Base-by-base conservation (phyloP, 2,329 filamentous ascomycete genomes). In the Nannizzia gypsea region DNA sequence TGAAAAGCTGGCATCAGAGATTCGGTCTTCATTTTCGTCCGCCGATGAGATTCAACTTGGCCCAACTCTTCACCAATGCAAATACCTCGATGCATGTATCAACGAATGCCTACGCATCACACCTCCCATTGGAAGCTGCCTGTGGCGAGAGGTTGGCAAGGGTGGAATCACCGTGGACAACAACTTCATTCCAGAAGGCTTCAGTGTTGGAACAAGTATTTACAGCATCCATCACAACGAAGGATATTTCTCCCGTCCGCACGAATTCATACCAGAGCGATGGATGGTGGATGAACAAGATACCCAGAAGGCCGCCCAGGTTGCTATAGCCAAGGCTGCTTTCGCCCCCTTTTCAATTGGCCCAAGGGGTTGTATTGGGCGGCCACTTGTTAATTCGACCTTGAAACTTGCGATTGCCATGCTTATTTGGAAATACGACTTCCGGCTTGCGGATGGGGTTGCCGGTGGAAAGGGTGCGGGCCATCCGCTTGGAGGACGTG, bases 1-100 rank as follows among this genome's bases (percentile, higher is more conserved):
- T 13, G 62, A 64, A 6, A 70, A 65, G 52, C 62, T 73, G 4
- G 62, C 63, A 1, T 57, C 63, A 1, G 71, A 73, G 54, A 67
- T 76, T 31, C 69, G 73, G 11, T 13, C 1, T 11, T 15, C 36
- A n/a, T 40, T 40, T 40, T 13, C 36, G 8, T 40, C 36, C 9
- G 36, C 36, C 15, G 36, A 40, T 13, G 15, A 42, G 1, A 42
- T 42, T 13, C 38, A 13, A 17, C 6, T 42, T n/a, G 15, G 38
- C 15, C 13, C 38, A 42, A 42, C 38, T 15, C n/a, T 17, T 6
- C 6, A 5, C 1, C 13, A 42, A 15, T 42, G 38, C 15, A 42
- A 42, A 42, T 42, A 42, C 38, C 38, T 42, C n/a, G n/a, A 42
- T 42, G 38, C 38, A 15, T 42, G 15, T 6, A 42, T 42, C 13